Base-by-base conservation (phyloP, 2,329 filamentous ascomycete species). In the Nigrospora osmanthi region DNA sequence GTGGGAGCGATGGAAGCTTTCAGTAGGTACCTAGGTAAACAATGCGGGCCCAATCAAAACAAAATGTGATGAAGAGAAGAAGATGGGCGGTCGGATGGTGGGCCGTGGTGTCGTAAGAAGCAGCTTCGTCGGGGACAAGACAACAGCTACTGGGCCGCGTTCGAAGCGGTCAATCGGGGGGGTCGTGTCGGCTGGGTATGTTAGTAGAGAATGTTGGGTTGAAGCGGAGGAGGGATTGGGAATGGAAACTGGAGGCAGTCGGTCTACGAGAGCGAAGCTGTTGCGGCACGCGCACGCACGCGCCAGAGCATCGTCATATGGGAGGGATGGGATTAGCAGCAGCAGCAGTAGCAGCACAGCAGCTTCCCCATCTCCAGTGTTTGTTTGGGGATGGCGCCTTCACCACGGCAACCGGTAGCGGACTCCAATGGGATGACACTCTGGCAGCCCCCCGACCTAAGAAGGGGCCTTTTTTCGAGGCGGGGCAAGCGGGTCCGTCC, bases 361-460 rank as follows among this genome's bases (percentile, higher is more conserved):
- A 16, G 15, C 34, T 14, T n/a, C 13, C 13, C 34, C 15, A 12
- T 28, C 23, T 28, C 34, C 34, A 14, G 15, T 11, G 11, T 11
- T 42, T 16, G 19, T 36, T 30, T 28, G 13, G 40, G 13, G 23
- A 11, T 42, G 35, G 40, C 40, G 40, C n/a, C 33, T 42, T 42
- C 33, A 42, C 40, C 19, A 42, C 40, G 35, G 40, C 40, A 42
- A 42, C 40, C 40, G 40, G 40, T 19, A 36, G 40, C 9, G 23
- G 23, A 10, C 9, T n/a, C n/a, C n/a, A n/a, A n/a, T n/a, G n/a
- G n/a, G n/a, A n/a, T 28, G 23, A 7, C 23, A 28, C 23, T 28
- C 9, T 28, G 23, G 23, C 23, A 28, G 23, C n/a, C n/a, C n/a
- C n/a, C n/a, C n/a, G n/a, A n/a, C n/a, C n/a, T n/a, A n/a, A 28